A percentile compares a stretch with the other conserved stretches of the same genome.
These are phyloP conservation scores for Ceratocystis alfenasii DNA, from an alignment of 2,329 filamentous ascomycete genomes.

Conservation along the genomic window DNA sequence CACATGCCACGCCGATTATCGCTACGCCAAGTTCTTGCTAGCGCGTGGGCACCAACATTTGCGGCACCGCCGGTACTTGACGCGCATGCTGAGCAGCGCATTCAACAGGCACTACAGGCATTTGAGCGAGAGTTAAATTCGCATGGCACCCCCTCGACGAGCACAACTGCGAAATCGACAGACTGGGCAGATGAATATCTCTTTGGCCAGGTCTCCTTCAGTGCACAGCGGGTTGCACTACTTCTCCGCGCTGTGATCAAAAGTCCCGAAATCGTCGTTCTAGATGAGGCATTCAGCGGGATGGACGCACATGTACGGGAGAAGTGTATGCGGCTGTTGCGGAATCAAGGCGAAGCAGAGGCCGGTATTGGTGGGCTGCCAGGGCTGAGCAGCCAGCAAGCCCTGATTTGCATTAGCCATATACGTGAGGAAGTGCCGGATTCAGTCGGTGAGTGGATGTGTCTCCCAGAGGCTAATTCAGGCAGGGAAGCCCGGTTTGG, in stretches of 20 bases:
- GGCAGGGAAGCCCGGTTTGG: slow-evolving; percentile 52
- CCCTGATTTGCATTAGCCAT: slow-evolving; percentile 85
- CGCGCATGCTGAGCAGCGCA: slow-evolving; percentile 38
- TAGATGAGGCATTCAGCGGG: slow-evolving; percentile 80
- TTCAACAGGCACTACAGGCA: slow-evolving; percentile 60
- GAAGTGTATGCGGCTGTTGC: slow-evolving; percentile 72
- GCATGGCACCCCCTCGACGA: slow-evolving; percentile 4
- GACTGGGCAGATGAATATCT: slow-evolving; percentile 55
- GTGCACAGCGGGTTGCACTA: slow-evolving; percentile 70
- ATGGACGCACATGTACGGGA: slow-evolving; percentile 75
- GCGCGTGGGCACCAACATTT: slow-evolving; percentile 84
- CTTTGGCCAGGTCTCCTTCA: slow-evolving; percentile 68
- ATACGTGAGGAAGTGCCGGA: slow-evolving; percentile 80
- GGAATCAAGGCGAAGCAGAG: slow-evolving; percentile 29
- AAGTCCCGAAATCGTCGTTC: slow-evolving; percentile 65
- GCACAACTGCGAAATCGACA: slow-evolving; percentile 8
- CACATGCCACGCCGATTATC: slow-evolving; percentile 75
- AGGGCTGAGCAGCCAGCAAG: slow-evolving; percentile 60
- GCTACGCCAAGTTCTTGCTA: slow-evolving; percentile 64
- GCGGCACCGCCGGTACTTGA: slow-evolving; percentile 54
- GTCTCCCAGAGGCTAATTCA: slow-evolving; percentile 64
- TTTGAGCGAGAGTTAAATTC: slow-evolving; percentile 71
- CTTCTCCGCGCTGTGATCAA: slow-evolving; percentile 75
- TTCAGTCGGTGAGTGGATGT: slow-evolving; percentile 72
- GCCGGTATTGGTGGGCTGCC: slow-evolving; percentile 35